Evolutionary conservation across 1,284 basidiomycete species (phyloP), one percentile per base, ranked within the genome.

Genomic region (Cerioporus squamosus): DNA sequence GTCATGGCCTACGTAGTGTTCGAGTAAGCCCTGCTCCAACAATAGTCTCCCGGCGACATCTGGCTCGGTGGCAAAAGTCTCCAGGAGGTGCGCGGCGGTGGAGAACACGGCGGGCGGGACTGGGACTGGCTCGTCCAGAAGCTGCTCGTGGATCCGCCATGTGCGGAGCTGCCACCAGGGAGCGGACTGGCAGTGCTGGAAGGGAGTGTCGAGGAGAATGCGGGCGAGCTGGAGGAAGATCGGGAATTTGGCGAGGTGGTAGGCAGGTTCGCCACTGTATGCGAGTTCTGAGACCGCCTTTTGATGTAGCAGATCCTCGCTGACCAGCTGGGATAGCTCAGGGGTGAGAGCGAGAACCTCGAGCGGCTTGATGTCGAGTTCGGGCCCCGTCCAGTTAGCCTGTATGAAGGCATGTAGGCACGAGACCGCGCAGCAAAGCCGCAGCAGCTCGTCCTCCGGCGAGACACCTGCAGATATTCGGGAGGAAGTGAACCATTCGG

Each of bases 371-470:
- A 95, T 71, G 60, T 88, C 79, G 43, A 97, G 81, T 67, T 94
- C 84, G 1, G 97, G 97, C 1, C 97, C 97, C 0, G 96, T 98
- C 95, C 95, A 99, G 75, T 99, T 99, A 38, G 82, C 82, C 74
- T 99, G 97, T 0, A 97, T 81, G 75, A 97, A 99, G 0, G 93
- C 86, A 64, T 97, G 94, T 26, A 98, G 79, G 55, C 88, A 88
- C 4, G 94, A 88, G 2, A 96, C 81, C 0, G 87, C 94, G 1
- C 94, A 66, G 15, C 83, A 73, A 38, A 98, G 77, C 22, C 81
- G 80, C 39, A 83, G 63, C n/a, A 87, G 67, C 68, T 91, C 87
- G 26, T 74, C 70, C 44, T 74, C n/a, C n/a, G n/a, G n/a, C n/a
- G n/a, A n/a, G n/a, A n/a, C 44, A 18, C 55, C 52, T 18, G 63